These are phyloP conservation scores for Umbelopsis sp. DNA, from an alignment of 192 early-diverging fungal species.

Conservation along the genomic window DNA sequence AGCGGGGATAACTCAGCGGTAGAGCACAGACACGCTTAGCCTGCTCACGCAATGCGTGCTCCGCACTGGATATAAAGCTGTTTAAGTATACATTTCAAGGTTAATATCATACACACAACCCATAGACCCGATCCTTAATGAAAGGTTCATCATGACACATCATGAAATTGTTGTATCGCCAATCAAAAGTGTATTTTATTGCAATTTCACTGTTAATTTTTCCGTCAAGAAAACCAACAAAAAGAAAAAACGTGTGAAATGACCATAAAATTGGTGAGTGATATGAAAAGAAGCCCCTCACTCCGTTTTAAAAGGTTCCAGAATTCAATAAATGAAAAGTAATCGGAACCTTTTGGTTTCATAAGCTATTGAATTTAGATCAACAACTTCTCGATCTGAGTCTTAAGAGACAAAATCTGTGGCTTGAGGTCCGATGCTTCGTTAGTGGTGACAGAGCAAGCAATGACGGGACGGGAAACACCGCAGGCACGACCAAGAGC, in stretches of 20 bases:
- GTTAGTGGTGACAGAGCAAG: slow-evolving; percentile 95
- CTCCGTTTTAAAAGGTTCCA: slow-evolving; percentile 5
- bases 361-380: slow-evolving; percentile 55
- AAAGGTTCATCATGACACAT: too few species aligned
- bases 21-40: too few species aligned
- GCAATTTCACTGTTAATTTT: not conserved
- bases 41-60: too few species aligned
- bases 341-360: not conserved
- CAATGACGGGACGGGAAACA: slow-evolving; percentile 92
- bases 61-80: too few species aligned
- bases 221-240: not conserved
- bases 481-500: slow-evolving; percentile 98
- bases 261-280: slow-evolving; percentile 8
- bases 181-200: slow-evolving; percentile 14
- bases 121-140: too few species aligned
- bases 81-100: too few species aligned
- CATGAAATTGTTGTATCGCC: slow-evolving; percentile 15
- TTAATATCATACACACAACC: too few species aligned
- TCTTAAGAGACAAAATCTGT: slow-evolving; percentile 90
- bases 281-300: slow-evolving; percentile 6
- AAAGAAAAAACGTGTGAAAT: not conserved
- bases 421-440: slow-evolving; percentile 93
- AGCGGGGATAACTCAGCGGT: too few species aligned
- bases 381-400: slow-evolving; percentile 92
- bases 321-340: not conserved